Evolutionary conservation across 345 rosid species (phyloP).

Genomic region (Bruguiera sexangula): DNA sequence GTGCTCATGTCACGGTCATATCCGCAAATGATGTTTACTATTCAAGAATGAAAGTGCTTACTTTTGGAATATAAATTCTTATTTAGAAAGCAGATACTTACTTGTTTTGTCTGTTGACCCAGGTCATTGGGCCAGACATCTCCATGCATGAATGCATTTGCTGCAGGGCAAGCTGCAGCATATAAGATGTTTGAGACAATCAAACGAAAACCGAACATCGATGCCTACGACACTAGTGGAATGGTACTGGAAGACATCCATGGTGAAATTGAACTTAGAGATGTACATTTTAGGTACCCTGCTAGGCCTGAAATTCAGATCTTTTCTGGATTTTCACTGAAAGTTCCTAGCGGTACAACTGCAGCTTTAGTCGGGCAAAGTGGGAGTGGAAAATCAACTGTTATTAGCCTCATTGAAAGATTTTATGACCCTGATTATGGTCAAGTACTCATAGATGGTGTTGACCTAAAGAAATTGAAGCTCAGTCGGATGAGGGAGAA

Average conservation of each 20-base stretch:
- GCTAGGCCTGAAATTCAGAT: constrained; percentile 68
- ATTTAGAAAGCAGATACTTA: background rate
- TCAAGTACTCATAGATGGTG: constrained; percentile 56
- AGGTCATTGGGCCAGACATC: constrained; percentile 69
- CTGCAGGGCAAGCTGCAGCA: constrained; percentile 66
- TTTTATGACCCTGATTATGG: constrained; percentile 74
- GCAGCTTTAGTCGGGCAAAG: constrained; percentile 74
- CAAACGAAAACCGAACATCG: constrained; percentile 47
- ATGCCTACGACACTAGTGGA: constrained; percentile 47
- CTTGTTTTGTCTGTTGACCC: constrained; percentile 4
- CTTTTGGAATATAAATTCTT: background rate
- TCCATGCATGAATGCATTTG: constrained; percentile 61
- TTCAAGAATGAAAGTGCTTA: background rate
- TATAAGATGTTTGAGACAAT: constrained; percentile 74
- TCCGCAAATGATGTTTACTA: background rate
- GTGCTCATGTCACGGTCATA: constrained; percentile 1
- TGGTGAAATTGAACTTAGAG: constrained; percentile 58
- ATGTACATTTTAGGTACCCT: constrained; percentile 62
- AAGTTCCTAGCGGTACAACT: constrained; percentile 51
- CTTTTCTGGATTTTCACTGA: constrained; percentile 57
- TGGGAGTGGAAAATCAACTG: constrained; percentile 78
- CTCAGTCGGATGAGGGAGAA: constrained; percentile 55
- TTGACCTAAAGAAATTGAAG: constrained; percentile 49
- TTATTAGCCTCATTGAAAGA: constrained; percentile 59
- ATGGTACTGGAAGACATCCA: constrained; percentile 38